Base-by-base conservation (phyloP, 495 filamentous ascomycete genomes). In the Pyronema omphalodes region DNA sequence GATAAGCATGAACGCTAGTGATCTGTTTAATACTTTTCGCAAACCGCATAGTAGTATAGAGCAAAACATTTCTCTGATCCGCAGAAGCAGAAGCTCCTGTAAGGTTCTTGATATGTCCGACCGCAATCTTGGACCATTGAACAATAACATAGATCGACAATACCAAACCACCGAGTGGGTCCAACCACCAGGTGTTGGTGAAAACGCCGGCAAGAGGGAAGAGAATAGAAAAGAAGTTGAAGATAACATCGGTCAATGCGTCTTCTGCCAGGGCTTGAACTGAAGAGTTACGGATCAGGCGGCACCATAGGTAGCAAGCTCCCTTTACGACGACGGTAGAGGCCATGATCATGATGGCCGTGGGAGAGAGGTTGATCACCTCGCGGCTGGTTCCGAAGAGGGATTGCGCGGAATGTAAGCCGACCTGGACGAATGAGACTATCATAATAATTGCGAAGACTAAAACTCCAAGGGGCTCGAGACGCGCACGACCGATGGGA, bases 41-140 rank as follows among this genome's bases (percentile, higher is more conserved):
- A 62, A 95, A 95, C 1, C 88, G 79, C 87, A 95, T 94, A 1
- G 86, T 88, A 55, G 93, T 74, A 68, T 95, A 95, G 0, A 95
- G 72, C 7, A 95, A 69, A 15, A 94, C 76, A 61, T 89, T 94
- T 37, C 86, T 76, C 59, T 94, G 83, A 51, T 83, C 81, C 0
- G 84, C 77, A 0, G 80, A 78, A 23, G 86, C 86, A 0, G 86
- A 83, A 35, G 82, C 84, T 3, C 88, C 88, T 0, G 83, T 82
- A 12, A 95, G 74, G 50, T 91, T 83, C 51, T 76, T 74, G 65
- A 95, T 93, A 57, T 95, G 87, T 18, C 82, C 78, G 15, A 71
- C 66, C 0, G 82, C 83, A 0, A 86, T 91, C 18, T 69, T 67
- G 2, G 79, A 77, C 88, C 88, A 95, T 66, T 88, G 88, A 68